These are phyloP conservation scores for Fusarium sp. DNA, from an alignment of 2,329 filamentous ascomycete species.

Conservation along the genomic window DNA sequence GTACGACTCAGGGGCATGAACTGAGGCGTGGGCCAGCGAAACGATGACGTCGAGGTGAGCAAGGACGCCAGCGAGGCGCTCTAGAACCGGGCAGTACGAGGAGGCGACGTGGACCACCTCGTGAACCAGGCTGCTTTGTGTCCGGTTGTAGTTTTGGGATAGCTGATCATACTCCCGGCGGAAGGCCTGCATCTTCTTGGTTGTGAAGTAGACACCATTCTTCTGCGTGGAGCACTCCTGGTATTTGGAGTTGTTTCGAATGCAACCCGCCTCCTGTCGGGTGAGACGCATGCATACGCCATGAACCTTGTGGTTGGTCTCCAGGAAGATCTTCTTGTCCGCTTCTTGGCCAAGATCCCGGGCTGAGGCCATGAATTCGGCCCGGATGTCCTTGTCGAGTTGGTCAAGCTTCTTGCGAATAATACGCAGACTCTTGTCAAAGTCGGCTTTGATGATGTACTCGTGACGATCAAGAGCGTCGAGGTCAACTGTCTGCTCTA, in stretches of 20 bases:
- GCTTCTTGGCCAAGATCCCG: slow-evolving; percentile 89
- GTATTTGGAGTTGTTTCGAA: slow-evolving; percentile 91
- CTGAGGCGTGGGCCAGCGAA: slow-evolving; percentile 91
- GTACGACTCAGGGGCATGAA: slow-evolving; percentile 93
- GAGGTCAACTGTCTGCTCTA: slow-evolving; percentile 97
- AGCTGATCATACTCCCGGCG: slow-evolving; percentile 95
- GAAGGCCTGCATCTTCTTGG: slow-evolving; percentile 82
- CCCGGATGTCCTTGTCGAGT: slow-evolving; percentile 85
- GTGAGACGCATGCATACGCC: slow-evolving; percentile 98
- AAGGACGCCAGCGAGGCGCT: slow-evolving; percentile 88
- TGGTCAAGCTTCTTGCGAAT: slow-evolving; percentile 94
- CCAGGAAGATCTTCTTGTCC: slow-evolving; percentile 99
- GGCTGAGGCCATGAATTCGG: slow-evolving; percentile 83
- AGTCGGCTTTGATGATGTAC: slow-evolving; percentile 99
- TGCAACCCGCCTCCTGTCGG: slow-evolving; percentile 90
- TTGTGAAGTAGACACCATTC: slow-evolving; percentile 99
- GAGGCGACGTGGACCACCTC: slow-evolving; percentile 95
- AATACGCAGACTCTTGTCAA: slow-evolving; percentile 89
- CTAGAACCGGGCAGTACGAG: slow-evolving; percentile 94
- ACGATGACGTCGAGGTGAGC: slow-evolving; percentile 97
- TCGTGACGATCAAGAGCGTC: slow-evolving; percentile 97
- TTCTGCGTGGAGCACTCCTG: slow-evolving; percentile 98
- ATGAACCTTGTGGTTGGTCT: slow-evolving; percentile 90
- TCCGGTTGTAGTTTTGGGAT: slow-evolving; percentile 94
- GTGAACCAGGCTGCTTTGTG: slow-evolving; percentile 89